Evolutionary conservation across 257 asterid species (phyloP).

Genomic region (Salvia hispanica): DNA sequence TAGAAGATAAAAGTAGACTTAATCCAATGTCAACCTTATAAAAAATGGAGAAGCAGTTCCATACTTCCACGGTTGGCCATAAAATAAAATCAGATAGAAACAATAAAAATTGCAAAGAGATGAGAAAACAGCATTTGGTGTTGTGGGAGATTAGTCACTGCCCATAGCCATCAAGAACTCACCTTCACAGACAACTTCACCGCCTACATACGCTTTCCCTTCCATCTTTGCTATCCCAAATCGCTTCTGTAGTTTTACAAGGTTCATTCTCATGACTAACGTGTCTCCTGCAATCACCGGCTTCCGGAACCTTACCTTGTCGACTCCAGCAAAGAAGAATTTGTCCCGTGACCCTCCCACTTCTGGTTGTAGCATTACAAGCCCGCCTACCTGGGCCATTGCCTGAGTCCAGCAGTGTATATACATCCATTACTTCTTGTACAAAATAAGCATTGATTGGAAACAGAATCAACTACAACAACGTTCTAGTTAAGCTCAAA

Average conservation of each 20-base stretch:
- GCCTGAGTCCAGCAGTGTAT: conserved; percentile 56
- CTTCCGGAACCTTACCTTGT: conserved; percentile 88
- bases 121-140: not conserved
- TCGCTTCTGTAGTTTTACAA: conserved; percentile 75
- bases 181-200: conserved; percentile 90
- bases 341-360: conserved; percentile 78
- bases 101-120: not conserved
- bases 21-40: conserved; percentile 5
- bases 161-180: conserved; percentile 94
- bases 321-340: conserved; percentile 91
- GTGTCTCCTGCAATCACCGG: conserved; percentile 89
- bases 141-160: conserved; percentile 30
- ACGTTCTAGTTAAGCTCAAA: not conserved
- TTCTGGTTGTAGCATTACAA: conserved; percentile 88
- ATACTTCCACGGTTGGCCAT: not conserved
- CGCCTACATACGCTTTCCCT: conserved; percentile 89
- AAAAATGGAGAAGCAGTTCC: conserved; percentile 19
- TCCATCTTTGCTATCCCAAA: conserved; percentile 94
- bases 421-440: conserved; percentile 26
- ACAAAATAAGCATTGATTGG: conserved; percentile 11
- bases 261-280: conserved; percentile 85
- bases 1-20: not conserved
- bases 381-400: conserved; percentile 96
- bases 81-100: not conserved
- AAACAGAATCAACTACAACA: too few species aligned